Conservation (phyloP, 2,329 filamentous ascomycete species). For the Mollisiaceae sp. region DNA sequence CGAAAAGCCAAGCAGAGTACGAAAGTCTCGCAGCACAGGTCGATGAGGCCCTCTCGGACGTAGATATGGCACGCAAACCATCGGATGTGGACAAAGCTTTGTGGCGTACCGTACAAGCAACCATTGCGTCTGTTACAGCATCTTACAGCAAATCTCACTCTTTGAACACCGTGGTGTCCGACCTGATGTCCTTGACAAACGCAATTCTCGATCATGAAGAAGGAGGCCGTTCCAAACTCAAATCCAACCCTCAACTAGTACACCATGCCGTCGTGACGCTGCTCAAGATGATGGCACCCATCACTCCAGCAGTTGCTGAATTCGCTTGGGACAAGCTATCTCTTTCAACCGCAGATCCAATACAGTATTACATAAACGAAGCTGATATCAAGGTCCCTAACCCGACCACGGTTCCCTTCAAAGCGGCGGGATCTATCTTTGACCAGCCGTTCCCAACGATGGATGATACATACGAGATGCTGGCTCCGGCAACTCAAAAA, state of each 20-base stretch:
- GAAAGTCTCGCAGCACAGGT: neutral
- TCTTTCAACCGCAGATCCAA: slow-evolving; percentile 18
- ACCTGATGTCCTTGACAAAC: slow-evolving; percentile 84
- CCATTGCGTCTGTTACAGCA: slow-evolving; percentile 68
- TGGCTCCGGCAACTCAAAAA: slow-evolving; percentile 55
- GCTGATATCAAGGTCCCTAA: neutral
- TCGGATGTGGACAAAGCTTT: slow-evolving; percentile 44
- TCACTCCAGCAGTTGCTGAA: slow-evolving; percentile 80
- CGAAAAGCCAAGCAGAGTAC: neutral
- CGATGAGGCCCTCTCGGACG: neutral
- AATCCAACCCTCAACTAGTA: neutral
- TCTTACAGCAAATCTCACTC: slow-evolving; percentile 75
- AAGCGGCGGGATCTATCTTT: slow-evolving; percentile 46
- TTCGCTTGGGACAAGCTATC: slow-evolving; percentile 75
- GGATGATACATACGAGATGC: slow-evolving; percentile 56
- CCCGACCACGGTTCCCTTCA: too few relatives aligned
- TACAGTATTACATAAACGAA: neutral
- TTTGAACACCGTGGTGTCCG: slow-evolving; percentile 83
- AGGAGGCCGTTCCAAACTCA: neutral
- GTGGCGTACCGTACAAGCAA: slow-evolving; percentile 70
- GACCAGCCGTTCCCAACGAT: slow-evolving; percentile 60
- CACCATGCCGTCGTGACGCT: slow-evolving; percentile 56
- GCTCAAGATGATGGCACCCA: slow-evolving; percentile 75
- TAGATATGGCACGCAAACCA: neutral
- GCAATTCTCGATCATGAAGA: slow-evolving; percentile 53